Conservation (phyloP, 2,329 filamentous ascomycete genomes). For the Thermothelomyces thermophilus region DNA sequence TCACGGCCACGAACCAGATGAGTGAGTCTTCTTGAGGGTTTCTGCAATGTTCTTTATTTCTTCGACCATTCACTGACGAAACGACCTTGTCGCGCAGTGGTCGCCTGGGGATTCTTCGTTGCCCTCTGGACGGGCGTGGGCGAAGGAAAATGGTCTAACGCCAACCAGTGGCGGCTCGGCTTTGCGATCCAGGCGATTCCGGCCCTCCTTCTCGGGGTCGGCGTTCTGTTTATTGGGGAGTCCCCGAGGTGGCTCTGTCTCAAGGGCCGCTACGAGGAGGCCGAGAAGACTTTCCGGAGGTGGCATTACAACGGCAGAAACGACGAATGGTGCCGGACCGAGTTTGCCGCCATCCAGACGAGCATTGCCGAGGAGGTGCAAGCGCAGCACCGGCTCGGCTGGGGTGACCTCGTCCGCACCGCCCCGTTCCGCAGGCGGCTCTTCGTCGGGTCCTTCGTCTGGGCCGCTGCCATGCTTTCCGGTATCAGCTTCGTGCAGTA, state of each 20-base stretch:
- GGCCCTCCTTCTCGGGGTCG: slow-evolving; percentile 30
- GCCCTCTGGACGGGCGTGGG: slow-evolving; percentile 36
- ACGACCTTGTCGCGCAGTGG: slow-evolving; percentile 29
- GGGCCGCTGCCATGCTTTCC: slow-evolving; percentile 37
- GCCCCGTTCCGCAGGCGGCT: slow-evolving; percentile 32
- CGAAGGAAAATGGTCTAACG: slow-evolving; percentile 33
- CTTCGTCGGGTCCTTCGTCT: slow-evolving; percentile 36
- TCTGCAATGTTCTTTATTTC: too few relatives aligned
- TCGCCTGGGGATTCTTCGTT: slow-evolving; percentile 37
- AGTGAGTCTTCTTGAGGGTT: slow-evolving; percentile 27
- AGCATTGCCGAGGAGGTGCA: slow-evolving; percentile 33
- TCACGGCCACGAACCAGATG: slow-evolving; percentile 38
- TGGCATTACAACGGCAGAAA: slow-evolving; percentile 34
- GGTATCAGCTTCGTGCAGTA: slow-evolving; percentile 39
- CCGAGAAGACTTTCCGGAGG: slow-evolving; percentile 29
- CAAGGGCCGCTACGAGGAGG: slow-evolving; percentile 33
- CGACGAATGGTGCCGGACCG: slow-evolving; percentile 32
- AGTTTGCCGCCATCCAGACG: slow-evolving; percentile 32
- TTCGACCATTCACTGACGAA: too few relatives aligned
- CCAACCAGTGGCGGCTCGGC: slow-evolving; percentile 35
- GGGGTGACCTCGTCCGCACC: slow-evolving; percentile 30
- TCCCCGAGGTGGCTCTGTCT: slow-evolving; percentile 34
- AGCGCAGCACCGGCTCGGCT: slow-evolving; percentile 27
- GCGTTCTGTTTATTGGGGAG: slow-evolving; percentile 32
- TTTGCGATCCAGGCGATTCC: slow-evolving; percentile 34